phyloP scores from a whole-genome alignment of 495 filamentous ascomycete species.

The Aspergillus wentii region DNA sequence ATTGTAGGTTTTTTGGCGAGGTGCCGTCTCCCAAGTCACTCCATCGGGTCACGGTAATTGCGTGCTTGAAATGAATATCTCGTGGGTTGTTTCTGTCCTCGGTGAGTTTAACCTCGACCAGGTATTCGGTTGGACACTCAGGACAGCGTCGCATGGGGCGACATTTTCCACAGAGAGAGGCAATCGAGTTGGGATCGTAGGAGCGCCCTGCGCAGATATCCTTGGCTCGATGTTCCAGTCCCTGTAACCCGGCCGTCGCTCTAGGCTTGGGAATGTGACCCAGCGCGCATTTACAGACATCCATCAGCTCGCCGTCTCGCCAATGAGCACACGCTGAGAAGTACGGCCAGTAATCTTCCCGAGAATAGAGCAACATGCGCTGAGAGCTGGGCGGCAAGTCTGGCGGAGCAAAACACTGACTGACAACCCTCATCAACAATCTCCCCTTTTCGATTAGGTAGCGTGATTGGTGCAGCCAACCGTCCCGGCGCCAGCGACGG shows the following conservation, averaged over 20 bases:
- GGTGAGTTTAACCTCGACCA: constrained; percentile 50
- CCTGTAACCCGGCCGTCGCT: constrained; percentile 31
- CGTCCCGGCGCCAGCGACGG: constrained; percentile 45
- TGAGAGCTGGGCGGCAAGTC: constrained; percentile 37
- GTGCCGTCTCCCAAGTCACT: constrained; percentile 52
- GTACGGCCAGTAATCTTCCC: constrained; percentile 55
- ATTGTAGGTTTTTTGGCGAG: constrained; percentile 37
- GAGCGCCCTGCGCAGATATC: constrained; percentile 26
- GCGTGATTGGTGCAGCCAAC: constrained; percentile 45
- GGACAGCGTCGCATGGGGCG: constrained; percentile 53
- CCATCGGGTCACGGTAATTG: constrained; percentile 57
- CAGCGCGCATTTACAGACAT: constrained; percentile 54
- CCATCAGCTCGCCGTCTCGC: constrained; percentile 54
- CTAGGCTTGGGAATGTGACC: constrained; percentile 45
- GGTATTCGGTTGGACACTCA: constrained; percentile 56
- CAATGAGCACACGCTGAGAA: constrained; percentile 57
- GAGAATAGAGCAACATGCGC: constrained; percentile 50
- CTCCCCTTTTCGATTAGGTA: constrained; percentile 46
- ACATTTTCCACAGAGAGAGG: constrained; percentile 47
- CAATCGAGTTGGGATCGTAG: constrained; percentile 41
- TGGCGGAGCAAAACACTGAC: constrained; percentile 37
- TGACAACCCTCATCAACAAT: constrained; percentile 49
- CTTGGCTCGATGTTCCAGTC: constrained; percentile 33
- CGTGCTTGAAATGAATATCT: constrained; percentile 44
- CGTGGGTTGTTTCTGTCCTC: constrained; percentile 36